Conservation (phyloP, 768 basidiomycete species). For the Tulasnella sp. region DNA sequence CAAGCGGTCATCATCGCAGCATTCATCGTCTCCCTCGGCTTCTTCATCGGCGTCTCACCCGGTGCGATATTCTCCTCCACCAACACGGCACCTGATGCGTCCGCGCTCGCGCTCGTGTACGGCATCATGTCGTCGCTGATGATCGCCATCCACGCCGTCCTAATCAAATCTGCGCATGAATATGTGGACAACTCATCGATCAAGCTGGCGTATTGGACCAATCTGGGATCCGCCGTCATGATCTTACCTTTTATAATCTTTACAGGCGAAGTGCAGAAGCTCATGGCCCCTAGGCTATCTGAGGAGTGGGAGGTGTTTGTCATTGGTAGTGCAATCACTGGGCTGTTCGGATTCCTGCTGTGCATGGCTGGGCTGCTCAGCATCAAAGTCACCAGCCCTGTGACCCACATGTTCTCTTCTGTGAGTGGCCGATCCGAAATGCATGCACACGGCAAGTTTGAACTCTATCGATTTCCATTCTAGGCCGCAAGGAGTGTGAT, state of each 20-base stretch:
- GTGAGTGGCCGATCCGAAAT: slow-evolving; percentile 36
- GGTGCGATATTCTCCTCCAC: neutral
- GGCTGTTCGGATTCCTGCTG: slow-evolving; percentile 66
- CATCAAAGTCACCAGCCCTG: slow-evolving; percentile 56
- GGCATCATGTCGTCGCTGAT: slow-evolving; percentile 61
- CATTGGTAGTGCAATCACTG: slow-evolving; percentile 57
- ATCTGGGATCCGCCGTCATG: slow-evolving; percentile 45
- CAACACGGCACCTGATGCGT: slow-evolving; percentile 21
- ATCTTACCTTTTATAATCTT: slow-evolving; percentile 51
- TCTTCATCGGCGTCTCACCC: slow-evolving; percentile 59
- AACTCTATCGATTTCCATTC: slow-evolving; percentile 2
- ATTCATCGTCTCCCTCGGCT: slow-evolving; percentile 55
- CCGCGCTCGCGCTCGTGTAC: slow-evolving; percentile 40
- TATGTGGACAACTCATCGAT: slow-evolving; percentile 65
- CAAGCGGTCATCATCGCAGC: slow-evolving; percentile 48
- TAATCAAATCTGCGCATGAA: slow-evolving; percentile 62
- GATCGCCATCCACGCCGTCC: slow-evolving; percentile 62
- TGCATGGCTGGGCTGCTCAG: slow-evolving; percentile 68
- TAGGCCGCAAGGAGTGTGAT: slow-evolving; percentile 73
- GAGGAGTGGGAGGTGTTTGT: slow-evolving; percentile 36
- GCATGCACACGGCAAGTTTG: neutral
- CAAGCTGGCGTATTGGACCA: slow-evolving; percentile 69
- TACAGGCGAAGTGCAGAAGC: slow-evolving; percentile 37
- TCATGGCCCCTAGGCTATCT: slow-evolving; percentile 31
- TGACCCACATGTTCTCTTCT: slow-evolving; percentile 80